A percentile compares a stretch with the other conserved stretches of the same genome.
phyloP scores from a whole-genome alignment of 148 eudicot species.

The Vaccinium myrtillus region DNA sequence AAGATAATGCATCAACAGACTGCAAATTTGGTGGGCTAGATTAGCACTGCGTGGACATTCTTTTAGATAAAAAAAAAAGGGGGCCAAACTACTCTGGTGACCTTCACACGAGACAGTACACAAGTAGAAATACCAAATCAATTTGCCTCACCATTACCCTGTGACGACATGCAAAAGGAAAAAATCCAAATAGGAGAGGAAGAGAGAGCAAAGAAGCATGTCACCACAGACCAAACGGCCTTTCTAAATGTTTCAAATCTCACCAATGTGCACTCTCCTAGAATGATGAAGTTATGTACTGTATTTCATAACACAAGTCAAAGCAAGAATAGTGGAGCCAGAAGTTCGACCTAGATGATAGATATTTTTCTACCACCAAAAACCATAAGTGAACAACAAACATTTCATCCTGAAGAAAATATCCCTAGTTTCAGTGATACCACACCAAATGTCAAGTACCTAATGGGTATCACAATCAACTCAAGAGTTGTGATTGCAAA shows the following conservation, averaged over 20 bases:
- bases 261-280: neutral
- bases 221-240: neutral
- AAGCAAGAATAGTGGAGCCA: neutral
- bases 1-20: neutral
- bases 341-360: neutral
- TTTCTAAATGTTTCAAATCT: neutral
- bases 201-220: neutral
- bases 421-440: neutral
- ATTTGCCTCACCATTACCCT: neutral
- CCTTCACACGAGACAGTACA: neutral
- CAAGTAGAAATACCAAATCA: neutral
- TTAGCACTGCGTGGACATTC: neutral
- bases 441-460: neutral
- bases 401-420: neutral
- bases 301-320: neutral
- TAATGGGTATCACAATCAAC: neutral
- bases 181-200: neutral
- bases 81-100: neutral
- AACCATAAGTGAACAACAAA: neutral
- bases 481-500: neutral
- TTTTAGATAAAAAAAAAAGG: neutral
- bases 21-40: neutral
- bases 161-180: neutral
- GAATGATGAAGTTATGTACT: neutral
- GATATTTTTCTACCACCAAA: neutral